These are phyloP conservation scores for Alnus glutinosa DNA, from an alignment of 306 rosid species.

Conservation along the genomic window DNA sequence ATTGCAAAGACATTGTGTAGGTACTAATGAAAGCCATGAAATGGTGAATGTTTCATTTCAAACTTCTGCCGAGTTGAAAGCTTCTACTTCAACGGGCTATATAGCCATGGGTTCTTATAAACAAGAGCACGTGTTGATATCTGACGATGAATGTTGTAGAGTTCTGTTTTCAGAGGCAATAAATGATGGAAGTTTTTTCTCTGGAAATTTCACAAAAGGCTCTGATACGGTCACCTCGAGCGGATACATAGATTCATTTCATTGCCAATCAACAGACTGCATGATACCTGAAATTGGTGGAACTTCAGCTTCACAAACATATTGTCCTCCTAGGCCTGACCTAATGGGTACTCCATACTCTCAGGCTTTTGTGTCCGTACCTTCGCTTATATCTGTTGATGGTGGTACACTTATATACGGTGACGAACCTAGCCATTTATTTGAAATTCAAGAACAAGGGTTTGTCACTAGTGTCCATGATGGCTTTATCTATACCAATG, in stretches of 20 bases:
- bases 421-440: conserved; percentile 50
- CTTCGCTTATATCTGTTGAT: conserved; percentile 44
- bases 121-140: conserved; percentile 55
- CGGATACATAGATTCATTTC: conserved; percentile 48
- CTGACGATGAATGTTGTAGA: conserved; percentile 90
- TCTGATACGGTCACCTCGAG: conserved; percentile 40
- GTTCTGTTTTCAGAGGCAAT: conserved; percentile 70
- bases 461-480: conserved; percentile 48
- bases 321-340: conserved; percentile 42
- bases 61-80: conserved; percentile 45
- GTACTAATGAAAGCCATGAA: conserved; percentile 44
- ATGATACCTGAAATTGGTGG: conserved; percentile 42
- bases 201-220: conserved; percentile 44
- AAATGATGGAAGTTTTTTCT: conserved; percentile 46
- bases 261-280: conserved; percentile 41
- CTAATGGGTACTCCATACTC: conserved; percentile 42
- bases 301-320: conserved; percentile 37
- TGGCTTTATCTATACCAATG: conserved; percentile 55
- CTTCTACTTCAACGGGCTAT: conserved; percentile 41
- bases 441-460: conserved; percentile 55
- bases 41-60: conserved; percentile 46
- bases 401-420: conserved; percentile 43
- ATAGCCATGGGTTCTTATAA: conserved; percentile 42
- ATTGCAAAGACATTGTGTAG: conserved; percentile 54
- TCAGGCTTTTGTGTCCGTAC: conserved; percentile 40